Evolutionary conservation across 208 protist genomes (phyloP).

Genomic region (Trypanosoma platydactyli): DNA sequence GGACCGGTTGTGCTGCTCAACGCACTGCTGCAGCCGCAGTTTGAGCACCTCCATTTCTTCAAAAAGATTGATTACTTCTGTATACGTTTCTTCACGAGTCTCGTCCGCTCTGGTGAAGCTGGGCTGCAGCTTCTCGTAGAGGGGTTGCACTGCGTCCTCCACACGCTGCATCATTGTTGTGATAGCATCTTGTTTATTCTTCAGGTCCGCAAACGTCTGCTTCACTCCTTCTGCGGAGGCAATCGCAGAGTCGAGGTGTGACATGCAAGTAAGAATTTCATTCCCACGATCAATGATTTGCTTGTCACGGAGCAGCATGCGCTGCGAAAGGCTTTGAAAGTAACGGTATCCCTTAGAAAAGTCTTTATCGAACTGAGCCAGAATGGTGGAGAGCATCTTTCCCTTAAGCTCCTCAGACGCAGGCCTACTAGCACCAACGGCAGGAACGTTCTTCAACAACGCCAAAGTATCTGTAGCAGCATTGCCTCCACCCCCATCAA

Average conservation of each 20-base stretch:
- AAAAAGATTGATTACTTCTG: slow-evolving; percentile 57
- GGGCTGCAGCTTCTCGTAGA: slow-evolving; percentile 39
- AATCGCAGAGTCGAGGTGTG: slow-evolving; percentile 52
- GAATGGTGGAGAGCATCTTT: slow-evolving; percentile 50
- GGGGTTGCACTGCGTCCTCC: slow-evolving; percentile 65
- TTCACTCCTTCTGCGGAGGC: slow-evolving; percentile 48
- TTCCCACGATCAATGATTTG: slow-evolving; percentile 66
- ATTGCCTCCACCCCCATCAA: not conserved
- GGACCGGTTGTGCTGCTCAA: slow-evolving; percentile 62
- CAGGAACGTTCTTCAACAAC: not conserved
- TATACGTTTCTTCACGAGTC: slow-evolving; percentile 46
- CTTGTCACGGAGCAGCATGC: slow-evolving; percentile 58
- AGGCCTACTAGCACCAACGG: slow-evolving; percentile 13
- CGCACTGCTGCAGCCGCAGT: slow-evolving; percentile 45
- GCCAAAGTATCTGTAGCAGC: slow-evolving; percentile 1
- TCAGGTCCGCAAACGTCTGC: slow-evolving; percentile 41
- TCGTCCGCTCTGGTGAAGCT: slow-evolving; percentile 36
- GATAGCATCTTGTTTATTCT: slow-evolving; percentile 53
- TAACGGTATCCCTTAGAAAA: slow-evolving; percentile 50
- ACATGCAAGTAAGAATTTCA: slow-evolving; percentile 48
- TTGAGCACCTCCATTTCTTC: slow-evolving; percentile 64
- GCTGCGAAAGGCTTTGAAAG: slow-evolving; percentile 56
- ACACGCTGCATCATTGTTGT: slow-evolving; percentile 53
- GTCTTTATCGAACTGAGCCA: slow-evolving; percentile 48
- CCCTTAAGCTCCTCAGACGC: slow-evolving; percentile 54